Percentiles rank a stretch among this genome's conserved stretches.
Evolutionary conservation across 352 stramenopile species (phyloP).

Genomic region (Thalassiosira hispida): DNA sequence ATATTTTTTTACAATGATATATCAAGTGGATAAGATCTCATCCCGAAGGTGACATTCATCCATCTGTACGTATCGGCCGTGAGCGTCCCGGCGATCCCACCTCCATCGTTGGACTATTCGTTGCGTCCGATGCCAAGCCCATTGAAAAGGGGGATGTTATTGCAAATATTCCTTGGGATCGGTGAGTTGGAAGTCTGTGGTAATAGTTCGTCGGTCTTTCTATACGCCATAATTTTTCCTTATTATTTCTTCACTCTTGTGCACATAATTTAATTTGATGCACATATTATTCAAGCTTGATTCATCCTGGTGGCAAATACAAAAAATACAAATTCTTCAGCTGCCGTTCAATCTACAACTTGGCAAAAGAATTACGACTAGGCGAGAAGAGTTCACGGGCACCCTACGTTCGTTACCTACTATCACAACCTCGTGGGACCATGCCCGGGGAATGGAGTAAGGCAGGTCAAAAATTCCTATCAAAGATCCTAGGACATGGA

Average conservation of each 20-base stretch:
- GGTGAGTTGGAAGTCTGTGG: not conserved
- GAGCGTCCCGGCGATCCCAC: conserved; percentile 39
- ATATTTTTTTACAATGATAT: not conserved
- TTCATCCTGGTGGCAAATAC: conserved; percentile 47
- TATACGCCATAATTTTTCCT: too few species aligned
- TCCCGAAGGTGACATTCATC: conserved; percentile 39
- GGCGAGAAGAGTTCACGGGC: conserved; percentile 37
- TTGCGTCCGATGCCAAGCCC: conserved; percentile 14
- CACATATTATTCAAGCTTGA: conserved; percentile 21
- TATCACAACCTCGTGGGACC: conserved; percentile 27
- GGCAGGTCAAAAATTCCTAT: conserved; percentile 37
- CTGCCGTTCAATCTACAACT: conserved; percentile 40
- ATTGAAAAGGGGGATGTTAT: conserved; percentile 52
- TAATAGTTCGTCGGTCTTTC: not conserved
- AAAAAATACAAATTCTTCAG: conserved; percentile 21
- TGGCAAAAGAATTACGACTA: conserved; percentile 46
- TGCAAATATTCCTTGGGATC: conserved; percentile 49
- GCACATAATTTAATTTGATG: too few species aligned
- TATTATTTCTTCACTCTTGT: too few species aligned
- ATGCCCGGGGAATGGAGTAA: conserved; percentile 50
- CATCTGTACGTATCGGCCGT: conserved; percentile 43
- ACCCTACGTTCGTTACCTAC: conserved; percentile 55
- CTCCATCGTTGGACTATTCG: conserved; percentile 49
- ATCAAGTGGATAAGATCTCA: conserved; percentile 45
- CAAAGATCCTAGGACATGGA: conserved; percentile 8